Conservation (phyloP, 352 stramenopile genomes). For the Globisporangium viniferum region DNA sequence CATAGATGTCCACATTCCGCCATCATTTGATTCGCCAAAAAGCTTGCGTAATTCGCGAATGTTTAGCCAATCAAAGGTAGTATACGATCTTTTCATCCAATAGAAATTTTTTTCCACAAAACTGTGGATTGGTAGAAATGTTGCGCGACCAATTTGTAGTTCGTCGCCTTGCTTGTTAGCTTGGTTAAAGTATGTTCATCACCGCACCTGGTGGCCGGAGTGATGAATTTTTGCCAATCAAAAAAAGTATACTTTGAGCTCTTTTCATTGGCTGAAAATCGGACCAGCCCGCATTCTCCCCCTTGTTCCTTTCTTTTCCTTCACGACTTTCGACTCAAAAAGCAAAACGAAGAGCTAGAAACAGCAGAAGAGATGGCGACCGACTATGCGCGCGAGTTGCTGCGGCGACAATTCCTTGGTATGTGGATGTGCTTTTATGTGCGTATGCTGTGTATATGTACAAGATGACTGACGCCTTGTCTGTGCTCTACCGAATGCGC, state of each 20-base stretch:
- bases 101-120: not conserved
- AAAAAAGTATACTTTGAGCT: too few relatives aligned
- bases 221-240: too few relatives aligned
- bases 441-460: not conserved
- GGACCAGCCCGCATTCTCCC: constrained; percentile 7
- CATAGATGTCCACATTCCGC: constrained; percentile 1
- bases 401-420: constrained; percentile 81
- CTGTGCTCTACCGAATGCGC: not conserved
- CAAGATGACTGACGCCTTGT: not conserved
- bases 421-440: not conserved
- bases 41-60: not conserved
- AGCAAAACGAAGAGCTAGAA: constrained; percentile 14
- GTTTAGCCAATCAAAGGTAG: not conserved
- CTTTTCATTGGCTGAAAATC: not conserved
- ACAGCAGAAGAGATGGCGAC: constrained; percentile 25
- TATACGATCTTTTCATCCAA: not conserved
- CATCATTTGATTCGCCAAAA: constrained; percentile 6
- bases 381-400: constrained; percentile 79
- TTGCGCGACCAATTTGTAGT: not conserved
- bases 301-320: not conserved
- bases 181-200: constrained; percentile 3
- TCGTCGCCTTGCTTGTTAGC: not conserved
- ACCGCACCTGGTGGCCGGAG: not conserved
- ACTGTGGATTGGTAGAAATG: not conserved
- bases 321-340: constrained; percentile 12